Base-by-base conservation (phyloP, 1,284 basidiomycete genomes). In the Taiwanofungus camphoratus region DNA sequence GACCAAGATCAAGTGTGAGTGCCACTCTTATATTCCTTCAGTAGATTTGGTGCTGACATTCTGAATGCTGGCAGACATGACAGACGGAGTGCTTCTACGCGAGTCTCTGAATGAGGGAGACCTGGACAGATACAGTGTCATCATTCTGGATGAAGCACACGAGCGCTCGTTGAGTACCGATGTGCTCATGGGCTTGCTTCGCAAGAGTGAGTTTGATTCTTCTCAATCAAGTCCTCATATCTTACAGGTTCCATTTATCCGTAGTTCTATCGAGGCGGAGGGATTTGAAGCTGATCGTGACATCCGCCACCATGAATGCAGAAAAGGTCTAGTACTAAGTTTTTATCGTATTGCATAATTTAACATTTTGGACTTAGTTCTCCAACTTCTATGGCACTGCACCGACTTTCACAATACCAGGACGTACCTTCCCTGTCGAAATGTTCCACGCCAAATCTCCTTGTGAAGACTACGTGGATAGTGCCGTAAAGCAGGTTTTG, bases 281-380 rank as follows among this genome's bases (percentile, higher is more conserved):
- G 48, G 95, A 99, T 62, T 68, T 98, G 36, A 97, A 94, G 65
- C 78, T 99, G 32, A 95, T 99, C 52, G 94, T 99, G 24, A 98
- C 95, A 1, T 98, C 95, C 2, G 95, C 95, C 3, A 99, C 95
- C 1, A 98, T 99, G 95, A 98, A 99, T 59, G 88, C 95, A 0
- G 92, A 96, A 44, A 97, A 97, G 79, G 91, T 87, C n/a, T n/a
- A n/a, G n/a, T n/a, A n/a, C n/a, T n/a, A 44, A 40, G 61, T 33
- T 23, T 4, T 7, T 21, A 5, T 16, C 20, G n/a, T 4, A 15
- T n/a, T 13, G 4, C 31, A 11, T 0, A 21, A 11, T 43, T 16
- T 30, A 40, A 44, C 43, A 8, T 48, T 21, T 19, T 27, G 16
- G 8, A 8, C 27, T 35, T 45, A 92, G 87, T 99, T 99, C 67